These are phyloP conservation scores for Pseudozyma sp. DNA, from an alignment of 1,284 basidiomycete genomes.

Conservation along the genomic window DNA sequence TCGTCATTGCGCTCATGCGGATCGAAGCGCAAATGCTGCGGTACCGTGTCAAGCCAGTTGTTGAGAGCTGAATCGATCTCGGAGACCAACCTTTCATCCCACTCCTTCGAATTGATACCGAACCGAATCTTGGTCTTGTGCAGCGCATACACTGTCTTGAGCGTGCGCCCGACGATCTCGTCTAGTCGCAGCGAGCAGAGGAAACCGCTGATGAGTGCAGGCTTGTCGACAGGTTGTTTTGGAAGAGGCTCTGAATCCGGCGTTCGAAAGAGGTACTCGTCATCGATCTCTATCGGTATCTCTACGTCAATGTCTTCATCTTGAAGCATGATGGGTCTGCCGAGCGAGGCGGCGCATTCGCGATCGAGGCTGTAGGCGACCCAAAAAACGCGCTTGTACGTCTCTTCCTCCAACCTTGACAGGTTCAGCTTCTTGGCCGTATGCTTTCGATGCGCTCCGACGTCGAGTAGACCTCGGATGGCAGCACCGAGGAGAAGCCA, in stretches of 20 bases:
- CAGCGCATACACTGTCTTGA: slow-evolving; percentile 61
- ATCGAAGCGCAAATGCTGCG: slow-evolving; percentile 55
- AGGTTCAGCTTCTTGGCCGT: slow-evolving; percentile 45
- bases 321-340: slow-evolving; percentile 58
- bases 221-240: slow-evolving; percentile 39
- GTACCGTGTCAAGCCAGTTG: slow-evolving; percentile 59
- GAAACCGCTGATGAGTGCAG: slow-evolving; percentile 49
- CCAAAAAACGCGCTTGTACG: slow-evolving; percentile 55
- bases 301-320: slow-evolving; percentile 64
- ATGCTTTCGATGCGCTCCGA: slow-evolving; percentile 55
- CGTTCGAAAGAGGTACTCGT: slow-evolving; percentile 46
- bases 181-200: slow-evolving; percentile 51
- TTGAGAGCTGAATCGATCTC: slow-evolving; percentile 64
- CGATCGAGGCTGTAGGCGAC: slow-evolving; percentile 58
- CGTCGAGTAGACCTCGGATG: slow-evolving; percentile 51
- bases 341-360: slow-evolving; percentile 43
- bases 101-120: slow-evolving; percentile 54
- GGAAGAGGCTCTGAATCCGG: slow-evolving; percentile 32
- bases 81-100: slow-evolving; percentile 60
- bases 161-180: slow-evolving; percentile 59
- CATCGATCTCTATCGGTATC: slow-evolving; percentile 55
- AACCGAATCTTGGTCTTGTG: slow-evolving; percentile 55
- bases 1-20: slow-evolving; percentile 52
- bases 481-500: slow-evolving; percentile 54
- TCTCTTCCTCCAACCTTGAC: slow-evolving; percentile 52